A percentile compares a stretch with the other conserved stretches of the same genome.
Evolutionary conservation across 371 early-diverging fungal species (phyloP).

Genomic region (Chytridium lagenaria): DNA sequence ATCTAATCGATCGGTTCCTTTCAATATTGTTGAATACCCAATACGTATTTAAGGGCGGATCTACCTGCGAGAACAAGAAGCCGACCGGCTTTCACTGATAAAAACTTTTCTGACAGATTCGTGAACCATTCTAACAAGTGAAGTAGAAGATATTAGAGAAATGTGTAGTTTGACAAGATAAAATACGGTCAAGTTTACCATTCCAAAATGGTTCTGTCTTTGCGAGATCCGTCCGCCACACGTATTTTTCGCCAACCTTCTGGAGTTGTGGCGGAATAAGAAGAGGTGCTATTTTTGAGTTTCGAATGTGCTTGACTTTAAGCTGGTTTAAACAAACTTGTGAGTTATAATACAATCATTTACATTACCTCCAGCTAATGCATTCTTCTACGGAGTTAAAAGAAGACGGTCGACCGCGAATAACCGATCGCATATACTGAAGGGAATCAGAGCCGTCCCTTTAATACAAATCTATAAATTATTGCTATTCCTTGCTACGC

Average conservation of each 20-base stretch:
- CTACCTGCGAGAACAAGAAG: slow-evolving; percentile 79
- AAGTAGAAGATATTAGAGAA: neutral
- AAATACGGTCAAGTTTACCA: slow-evolving; percentile 44
- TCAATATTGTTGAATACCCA: neutral
- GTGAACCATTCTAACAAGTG: slow-evolving; percentile 76
- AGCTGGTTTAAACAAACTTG: slow-evolving; percentile 37
- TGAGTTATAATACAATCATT: neutral
- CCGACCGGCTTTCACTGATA: slow-evolving; percentile 71
- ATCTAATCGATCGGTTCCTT: slow-evolving; percentile 88
- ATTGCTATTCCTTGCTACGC: neutral
- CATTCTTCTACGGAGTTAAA: slow-evolving; percentile 70
- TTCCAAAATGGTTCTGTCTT: slow-evolving; percentile 80
- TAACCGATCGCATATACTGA: slow-evolving; percentile 64
- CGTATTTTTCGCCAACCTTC: slow-evolving; percentile 22
- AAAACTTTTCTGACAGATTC: slow-evolving; percentile 80
- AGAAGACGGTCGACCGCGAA: slow-evolving; percentile 65
- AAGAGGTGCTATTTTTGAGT: slow-evolving; percentile 71
- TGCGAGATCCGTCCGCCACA: slow-evolving; percentile 76
- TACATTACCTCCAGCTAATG: slow-evolving; percentile 67
- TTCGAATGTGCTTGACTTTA: slow-evolving; percentile 60
- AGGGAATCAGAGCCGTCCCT: slow-evolving; percentile 79
- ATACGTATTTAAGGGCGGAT: too few species aligned
- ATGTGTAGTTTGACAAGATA: neutral
- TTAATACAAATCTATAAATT: neutral
- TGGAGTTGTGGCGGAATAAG: slow-evolving; percentile 72